Base-by-base conservation (phyloP, 768 basidiomycete species). In the Calvatia gigantea region DNA sequence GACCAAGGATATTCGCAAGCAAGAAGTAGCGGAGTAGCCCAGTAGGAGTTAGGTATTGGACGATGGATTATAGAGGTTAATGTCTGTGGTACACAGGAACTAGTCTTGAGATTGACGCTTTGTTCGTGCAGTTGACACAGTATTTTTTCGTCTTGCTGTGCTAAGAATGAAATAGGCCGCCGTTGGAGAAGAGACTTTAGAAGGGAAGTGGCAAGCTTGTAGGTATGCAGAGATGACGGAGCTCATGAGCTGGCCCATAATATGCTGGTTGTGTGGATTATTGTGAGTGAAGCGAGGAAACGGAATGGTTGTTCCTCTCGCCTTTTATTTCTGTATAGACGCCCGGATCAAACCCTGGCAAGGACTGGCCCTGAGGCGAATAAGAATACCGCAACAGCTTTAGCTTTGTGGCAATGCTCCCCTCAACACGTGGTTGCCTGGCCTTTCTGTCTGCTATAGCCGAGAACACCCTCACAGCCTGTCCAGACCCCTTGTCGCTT, bases 1-100 rank as follows among this genome's bases (percentile, higher is more conserved):
- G 81, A 72, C 83, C 85, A 91, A 1, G 89, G 89, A 68, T 90
- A 91, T 64, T 91, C 89, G 79, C 87, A 90, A 0, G 89, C 89
- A 51, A 90, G 76, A 32, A 91, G 78, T 9, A 75, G 69, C 0
- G 84, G 77, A 0, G 87, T 89, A 0, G 87, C 89, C 89, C 89
- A 91, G 73, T 91, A 91, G 0, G 86, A 88, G 69, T 91, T 91
- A n/a, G 87, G 86, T 64, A 91, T 84, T 27, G 89, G 89, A 0
- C 85, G 82, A 2, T 73, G 64, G 45, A 64, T 62, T 52, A 49
- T 33, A 29, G 57, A 59, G 3, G 65, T 59, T 15, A 60, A 51
- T 3, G 62, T 42, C 15, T 21, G 45, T 21, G 47, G 39, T 21
- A 31, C 28, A 42, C 15, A 48, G 33, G 29, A 27, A 35, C 19